phyloP scores from a whole-genome alignment of 441 rosid species.

The Macaranga tanarius region DNA sequence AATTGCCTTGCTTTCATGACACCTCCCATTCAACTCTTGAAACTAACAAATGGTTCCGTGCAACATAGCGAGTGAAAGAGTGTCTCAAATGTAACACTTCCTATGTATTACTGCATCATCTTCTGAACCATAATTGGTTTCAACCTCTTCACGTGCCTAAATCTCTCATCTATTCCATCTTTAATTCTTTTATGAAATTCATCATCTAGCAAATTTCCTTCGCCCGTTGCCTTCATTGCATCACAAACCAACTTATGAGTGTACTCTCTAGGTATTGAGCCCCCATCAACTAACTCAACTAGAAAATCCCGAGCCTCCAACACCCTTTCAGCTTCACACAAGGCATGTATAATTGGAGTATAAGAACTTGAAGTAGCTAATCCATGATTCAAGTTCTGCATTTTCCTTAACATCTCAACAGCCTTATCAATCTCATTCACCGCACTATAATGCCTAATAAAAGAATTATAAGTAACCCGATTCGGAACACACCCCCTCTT shows the following conservation, averaged over 20 bases:
- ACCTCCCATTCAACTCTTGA: background rate
- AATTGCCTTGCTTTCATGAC: too few species aligned
- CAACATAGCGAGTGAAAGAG: background rate
- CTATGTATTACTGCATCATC: conserved; percentile 5
- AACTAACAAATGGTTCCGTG: background rate
- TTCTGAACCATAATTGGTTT: conserved; percentile 48
- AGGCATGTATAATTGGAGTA: conserved; percentile 70
- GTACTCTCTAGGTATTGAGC: conserved; percentile 68
- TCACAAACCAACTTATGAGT: conserved; percentile 64
- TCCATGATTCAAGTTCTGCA: conserved; percentile 70
- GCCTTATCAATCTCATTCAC: conserved; percentile 76
- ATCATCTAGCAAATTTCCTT: conserved; percentile 34
- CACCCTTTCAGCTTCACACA: conserved; percentile 61
- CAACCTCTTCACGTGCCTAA: conserved; percentile 46
- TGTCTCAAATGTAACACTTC: background rate
- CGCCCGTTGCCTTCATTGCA: conserved; percentile 40
- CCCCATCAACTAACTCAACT: conserved; percentile 61
- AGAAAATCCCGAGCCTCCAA: conserved; percentile 60
- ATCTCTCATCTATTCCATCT: conserved; percentile 52
- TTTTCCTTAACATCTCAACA: conserved; percentile 69
- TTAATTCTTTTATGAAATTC: conserved; percentile 44
- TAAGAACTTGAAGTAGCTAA: conserved; percentile 60
- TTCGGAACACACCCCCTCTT: conserved; percentile 68
- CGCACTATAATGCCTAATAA: conserved; percentile 66
- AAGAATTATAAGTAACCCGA: conserved; percentile 70